phyloP scores from a whole-genome alignment of 2,329 filamentous ascomycete species.

The Emydomyces testavorans region DNA sequence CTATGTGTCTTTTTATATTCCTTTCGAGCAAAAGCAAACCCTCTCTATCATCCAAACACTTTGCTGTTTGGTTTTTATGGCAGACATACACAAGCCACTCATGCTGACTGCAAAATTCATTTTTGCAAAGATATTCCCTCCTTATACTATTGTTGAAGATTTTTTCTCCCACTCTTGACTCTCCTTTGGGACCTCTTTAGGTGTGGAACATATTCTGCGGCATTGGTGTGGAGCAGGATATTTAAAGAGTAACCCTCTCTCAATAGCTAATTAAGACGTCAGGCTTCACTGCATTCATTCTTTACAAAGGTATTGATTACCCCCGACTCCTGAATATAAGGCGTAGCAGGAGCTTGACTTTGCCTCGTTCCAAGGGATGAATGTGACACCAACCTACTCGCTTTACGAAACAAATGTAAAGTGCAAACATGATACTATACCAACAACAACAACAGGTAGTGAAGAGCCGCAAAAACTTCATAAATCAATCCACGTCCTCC shows the following conservation, averaged over 20 bases:
- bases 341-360: neutral
- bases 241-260: too few relatives aligned
- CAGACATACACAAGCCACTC: too few relatives aligned
- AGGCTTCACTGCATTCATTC: neutral
- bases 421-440: neutral
- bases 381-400: too few relatives aligned
- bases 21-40: too few relatives aligned
- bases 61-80: too few relatives aligned
- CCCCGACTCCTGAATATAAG: neutral
- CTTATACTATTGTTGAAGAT: neutral
- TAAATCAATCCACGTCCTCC: slow-evolving; percentile 1
- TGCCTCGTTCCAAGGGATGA: neutral
- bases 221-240: slow-evolving; percentile 1
- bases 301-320: neutral
- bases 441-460: neutral
- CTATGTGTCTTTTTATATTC: too few relatives aligned
- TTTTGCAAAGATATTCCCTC: neutral
- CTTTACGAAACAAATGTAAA: neutral
- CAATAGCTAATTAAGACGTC: too few relatives aligned
- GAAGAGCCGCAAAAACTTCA: neutral
- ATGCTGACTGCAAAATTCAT: too few relatives aligned
- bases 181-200: slow-evolving; percentile 3
- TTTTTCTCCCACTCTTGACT: neutral
- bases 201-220: neutral
- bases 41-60: too few relatives aligned